A percentile compares a stretch with the other conserved stretches of the same genome.
Evolutionary conservation across 2,329 filamentous ascomycete genomes (phyloP).

Genomic region (Diaporthe citrichinensis): DNA sequence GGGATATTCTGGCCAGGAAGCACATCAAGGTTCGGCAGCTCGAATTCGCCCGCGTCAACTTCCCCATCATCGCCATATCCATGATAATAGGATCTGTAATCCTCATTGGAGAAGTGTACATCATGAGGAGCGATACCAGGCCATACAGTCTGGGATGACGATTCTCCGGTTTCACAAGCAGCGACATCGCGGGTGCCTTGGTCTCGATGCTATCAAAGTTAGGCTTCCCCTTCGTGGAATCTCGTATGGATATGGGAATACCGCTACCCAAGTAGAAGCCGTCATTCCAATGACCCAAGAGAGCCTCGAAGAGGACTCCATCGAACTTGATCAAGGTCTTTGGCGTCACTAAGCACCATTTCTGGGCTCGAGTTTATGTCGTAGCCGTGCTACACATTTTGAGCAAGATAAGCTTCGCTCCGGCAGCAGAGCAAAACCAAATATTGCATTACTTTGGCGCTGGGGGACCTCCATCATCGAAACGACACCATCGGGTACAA

Average conservation of each 20-base stretch:
- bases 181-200: background rate
- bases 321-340: background rate
- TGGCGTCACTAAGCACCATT: background rate
- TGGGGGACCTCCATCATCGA: background rate
- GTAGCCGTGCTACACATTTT: background rate
- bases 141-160: slow-evolving; percentile 52
- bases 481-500: background rate
- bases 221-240: background rate
- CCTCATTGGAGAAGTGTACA: slow-evolving; percentile 75
- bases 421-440: background rate
- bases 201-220: background rate
- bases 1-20: slow-evolving; percentile 77
- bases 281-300: background rate
- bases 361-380: background rate
- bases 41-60: slow-evolving; percentile 78
- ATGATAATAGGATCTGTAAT: slow-evolving; percentile 76
- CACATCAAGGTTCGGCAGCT: slow-evolving; percentile 74
- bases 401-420: slow-evolving; percentile 1
- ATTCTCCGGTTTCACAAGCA: background rate
- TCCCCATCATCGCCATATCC: slow-evolving; percentile 78
- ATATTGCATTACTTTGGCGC: slow-evolving; percentile 7
- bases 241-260: background rate
- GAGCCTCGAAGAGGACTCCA: background rate
- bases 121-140: slow-evolving; percentile 59
- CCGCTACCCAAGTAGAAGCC: background rate